Percentiles rank a stretch among this genome's conserved stretches.
phyloP scores from a whole-genome alignment of 1,139 yeast genomes.

The Casaregolazyma suthepensis region DNA sequence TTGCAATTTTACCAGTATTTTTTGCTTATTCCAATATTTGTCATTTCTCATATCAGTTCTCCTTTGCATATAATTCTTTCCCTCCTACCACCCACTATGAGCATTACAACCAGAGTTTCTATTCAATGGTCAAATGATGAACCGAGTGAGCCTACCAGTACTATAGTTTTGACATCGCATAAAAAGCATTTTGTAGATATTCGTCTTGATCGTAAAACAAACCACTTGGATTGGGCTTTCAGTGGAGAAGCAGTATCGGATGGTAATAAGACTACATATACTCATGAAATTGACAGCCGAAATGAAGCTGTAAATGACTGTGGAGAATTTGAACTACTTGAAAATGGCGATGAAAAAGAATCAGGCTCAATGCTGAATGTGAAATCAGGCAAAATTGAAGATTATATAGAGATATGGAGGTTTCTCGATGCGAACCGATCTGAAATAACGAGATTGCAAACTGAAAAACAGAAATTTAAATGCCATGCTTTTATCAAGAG shows the following conservation, averaged over 20 bases:
- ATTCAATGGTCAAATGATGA: conserved; percentile 48
- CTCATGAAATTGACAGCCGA: conserved; percentile 42
- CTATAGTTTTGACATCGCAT: conserved; percentile 45
- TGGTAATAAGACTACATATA: conserved; percentile 33
- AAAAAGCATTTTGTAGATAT: conserved; percentile 43
- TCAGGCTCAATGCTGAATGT: conserved; percentile 50
- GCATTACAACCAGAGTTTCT: conserved; percentile 42
- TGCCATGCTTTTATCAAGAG: conserved; percentile 15
- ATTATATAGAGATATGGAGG: conserved; percentile 55
- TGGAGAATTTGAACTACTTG: conserved; percentile 41
- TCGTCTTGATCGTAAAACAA: conserved; percentile 24
- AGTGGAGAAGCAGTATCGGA: conserved; percentile 38
- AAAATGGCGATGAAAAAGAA: conserved; percentile 43
- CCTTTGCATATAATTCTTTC: not conserved
- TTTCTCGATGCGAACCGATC: conserved; percentile 39
- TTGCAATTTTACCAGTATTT: not conserved
- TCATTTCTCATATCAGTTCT: not conserved
- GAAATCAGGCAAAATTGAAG: conserved; percentile 39
- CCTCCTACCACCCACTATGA: conserved; percentile 13
- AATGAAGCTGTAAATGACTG: conserved; percentile 14
- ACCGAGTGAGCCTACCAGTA: conserved; percentile 44
- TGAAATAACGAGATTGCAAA: not conserved
- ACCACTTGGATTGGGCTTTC: conserved; percentile 38
- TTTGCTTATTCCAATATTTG: not conserved
- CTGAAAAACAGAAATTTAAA: not conserved